Base-by-base conservation (phyloP, 371 early-diverging fungal species). In the Rhizomucor pusillus region DNA sequence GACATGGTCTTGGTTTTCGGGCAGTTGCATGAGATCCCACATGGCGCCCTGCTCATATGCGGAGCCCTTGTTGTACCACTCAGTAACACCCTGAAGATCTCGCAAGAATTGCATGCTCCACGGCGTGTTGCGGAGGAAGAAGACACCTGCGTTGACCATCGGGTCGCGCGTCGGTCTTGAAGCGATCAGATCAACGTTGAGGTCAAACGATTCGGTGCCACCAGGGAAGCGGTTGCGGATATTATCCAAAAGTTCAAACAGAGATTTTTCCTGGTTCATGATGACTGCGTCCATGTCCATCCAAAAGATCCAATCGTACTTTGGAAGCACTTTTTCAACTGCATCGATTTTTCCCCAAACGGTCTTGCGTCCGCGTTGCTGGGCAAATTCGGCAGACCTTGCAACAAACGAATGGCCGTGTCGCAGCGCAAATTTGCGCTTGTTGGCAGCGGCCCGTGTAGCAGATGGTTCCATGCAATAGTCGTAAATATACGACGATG, bases 301-400 rank as follows among this genome's bases (percentile, higher is more conserved):
- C 86, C 86, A 86, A 25, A 86, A 74, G 9, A 86, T 43, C 86
- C 86, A 86, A 24, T 86, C 81, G 52, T 86, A 86, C 36, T 80
- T 75, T 3, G 84, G 86, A 13, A 86, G 48, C 9, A 71, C 65
- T 52, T 84, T 86, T 62, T 86, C 80, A 11, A 86, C 67, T 10
- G 67, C 79, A 50, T 82, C 82, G 48, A 86, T 68, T 57, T 84
- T 84, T 43, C 84, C 86, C 84, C 84, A 84, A 0, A 80, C 84
- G 22, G 71, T 52, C 52, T 73, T 67, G 44, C 84, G 78, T 33
- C 58, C 59, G 4, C 45, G 54, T 57, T 86, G 84, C 40, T 86
- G 82, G 10, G 75, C 82, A 72, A 82, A 86, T 55, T 86, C 86
- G 10, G 63, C 63, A 0, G 77, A 73, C 39, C 86, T 74, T 5